Evolutionary conservation across 176 grass and related monocot species (phyloP).

Genomic region (Sorghum bicolor): DNA sequence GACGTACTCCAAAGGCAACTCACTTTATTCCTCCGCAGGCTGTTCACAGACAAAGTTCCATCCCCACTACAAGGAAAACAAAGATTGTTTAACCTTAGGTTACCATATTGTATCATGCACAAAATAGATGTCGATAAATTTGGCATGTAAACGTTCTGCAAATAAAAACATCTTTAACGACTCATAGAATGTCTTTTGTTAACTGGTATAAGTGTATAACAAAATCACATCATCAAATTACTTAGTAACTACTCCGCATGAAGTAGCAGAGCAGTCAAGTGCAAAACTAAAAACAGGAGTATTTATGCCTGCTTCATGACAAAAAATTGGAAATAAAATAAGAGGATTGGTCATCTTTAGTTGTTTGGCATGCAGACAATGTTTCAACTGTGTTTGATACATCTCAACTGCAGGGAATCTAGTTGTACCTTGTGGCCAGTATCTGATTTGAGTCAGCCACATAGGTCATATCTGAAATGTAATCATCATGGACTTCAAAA

Average conservation of each 20-base stretch:
- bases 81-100: slow-evolving; percentile 12
- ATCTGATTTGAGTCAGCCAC: slow-evolving; percentile 75
- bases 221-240: not conserved
- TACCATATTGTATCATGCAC: not conserved
- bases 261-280: not conserved
- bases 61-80: slow-evolving; percentile 64
- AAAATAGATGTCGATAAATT: not conserved
- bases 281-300: not conserved
- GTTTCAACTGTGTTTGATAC: not conserved
- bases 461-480: slow-evolving; percentile 83
- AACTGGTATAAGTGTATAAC: not conserved
- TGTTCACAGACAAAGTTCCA: slow-evolving; percentile 84
- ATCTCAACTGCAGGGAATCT: not conserved
- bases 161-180: not conserved
- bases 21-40: slow-evolving; percentile 78
- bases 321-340: not conserved
- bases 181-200: not conserved
- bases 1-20: slow-evolving; percentile 21
- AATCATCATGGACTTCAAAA: slow-evolving; percentile 93
- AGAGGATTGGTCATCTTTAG: not conserved
- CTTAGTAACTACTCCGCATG: not conserved
- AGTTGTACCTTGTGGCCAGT: slow-evolving; percentile 71
- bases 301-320: not conserved
- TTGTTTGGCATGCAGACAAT: not conserved
- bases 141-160: not conserved